These are phyloP conservation scores for Geranium brycei DNA, from an alignment of 345 rosid genomes.

Conservation along the genomic window DNA sequence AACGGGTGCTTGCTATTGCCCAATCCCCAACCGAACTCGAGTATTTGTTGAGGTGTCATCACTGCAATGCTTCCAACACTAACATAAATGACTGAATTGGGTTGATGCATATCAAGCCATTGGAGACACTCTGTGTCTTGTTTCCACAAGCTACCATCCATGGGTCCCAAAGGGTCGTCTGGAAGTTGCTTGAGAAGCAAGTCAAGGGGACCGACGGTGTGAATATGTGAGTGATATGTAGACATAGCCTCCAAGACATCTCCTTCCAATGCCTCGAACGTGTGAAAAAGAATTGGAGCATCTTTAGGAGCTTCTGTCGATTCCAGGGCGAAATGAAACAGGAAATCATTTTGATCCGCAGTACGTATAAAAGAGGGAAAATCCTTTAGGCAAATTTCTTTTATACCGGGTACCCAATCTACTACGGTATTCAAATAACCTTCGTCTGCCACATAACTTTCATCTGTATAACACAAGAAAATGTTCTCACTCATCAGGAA, in stretches of 20 bases:
- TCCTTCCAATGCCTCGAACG: constrained; percentile 28
- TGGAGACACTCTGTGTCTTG: constrained; percentile 4
- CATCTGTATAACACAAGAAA: too few relatives aligned
- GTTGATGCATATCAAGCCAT: constrained; percentile 6
- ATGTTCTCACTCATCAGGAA: too few relatives aligned
- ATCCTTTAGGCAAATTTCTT: constrained; percentile 23
- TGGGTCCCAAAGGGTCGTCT: neutral
- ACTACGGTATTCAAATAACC: constrained; percentile 11
- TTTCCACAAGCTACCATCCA: neutral
- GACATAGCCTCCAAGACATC: constrained; percentile 19
- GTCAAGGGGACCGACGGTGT: constrained; percentile 24
- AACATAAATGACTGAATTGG: constrained; percentile 7
- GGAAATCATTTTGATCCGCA: constrained; percentile 15
- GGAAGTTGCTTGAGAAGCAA: constrained; percentile 12
- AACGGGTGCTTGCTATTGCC: too few relatives aligned
- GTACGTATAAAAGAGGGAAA: constrained; percentile 23
- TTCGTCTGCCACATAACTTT: too few relatives aligned
- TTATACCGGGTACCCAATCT: constrained; percentile 34
- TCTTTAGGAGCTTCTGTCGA: constrained; percentile 16
- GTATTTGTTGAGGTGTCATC: too few relatives aligned
- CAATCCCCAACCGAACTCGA: too few relatives aligned
- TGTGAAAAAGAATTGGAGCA: constrained; percentile 25
- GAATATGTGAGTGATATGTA: constrained; percentile 12
- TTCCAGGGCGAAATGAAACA: constrained; percentile 14
- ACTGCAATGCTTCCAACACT: neutral